Percentiles rank a stretch among this genome's conserved stretches.
Evolutionary conservation across 202 grass and related monocot genomes (phyloP).

Genomic region (Panicum virgatum): DNA sequence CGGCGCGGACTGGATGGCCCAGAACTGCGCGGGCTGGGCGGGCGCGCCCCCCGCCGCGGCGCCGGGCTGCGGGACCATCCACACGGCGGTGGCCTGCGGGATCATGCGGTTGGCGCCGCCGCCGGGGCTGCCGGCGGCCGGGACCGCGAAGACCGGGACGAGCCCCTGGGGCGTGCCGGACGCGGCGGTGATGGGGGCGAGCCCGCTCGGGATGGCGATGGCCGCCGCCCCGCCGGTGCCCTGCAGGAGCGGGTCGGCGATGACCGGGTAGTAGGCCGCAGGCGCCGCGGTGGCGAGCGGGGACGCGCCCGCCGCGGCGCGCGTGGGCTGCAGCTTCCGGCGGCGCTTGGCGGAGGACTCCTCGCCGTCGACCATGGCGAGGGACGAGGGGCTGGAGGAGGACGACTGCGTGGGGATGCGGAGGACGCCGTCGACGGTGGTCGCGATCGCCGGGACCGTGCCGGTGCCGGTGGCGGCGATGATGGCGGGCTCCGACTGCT

Average conservation of each 20-base stretch:
- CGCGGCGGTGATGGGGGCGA: conserved; percentile 46
- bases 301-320: conserved; percentile 29
- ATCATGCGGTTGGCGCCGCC: conserved; percentile 39
- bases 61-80: conserved; percentile 66
- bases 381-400: conserved; percentile 37
- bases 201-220: conserved; percentile 58
- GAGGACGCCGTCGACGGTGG: conserved; percentile 73
- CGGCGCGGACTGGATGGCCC: conserved; percentile 69
- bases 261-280: conserved; percentile 58
- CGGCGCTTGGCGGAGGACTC: conserved; percentile 62
- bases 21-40: conserved; percentile 52
- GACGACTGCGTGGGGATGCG: conserved; percentile 84
- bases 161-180: conserved; percentile 45
- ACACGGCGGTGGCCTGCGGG: conserved; percentile 64
- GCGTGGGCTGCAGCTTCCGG: conserved; percentile 84
- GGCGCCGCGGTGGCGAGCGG: conserved; percentile 31
- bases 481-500: conserved; percentile 89
- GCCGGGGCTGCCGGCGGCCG: conserved; percentile 23
- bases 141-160: conserved; percentile 66
- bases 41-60: conserved; percentile 19
- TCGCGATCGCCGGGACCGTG: conserved; percentile 80
- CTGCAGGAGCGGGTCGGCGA: conserved; percentile 69
- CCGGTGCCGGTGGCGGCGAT: conserved; percentile 83
- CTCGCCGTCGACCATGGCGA: conserved; percentile 29
- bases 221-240: conserved; percentile 38